Evolutionary conservation across 2,329 filamentous ascomycete genomes (phyloP).

Genomic region (Madurella mycetomatis): DNA sequence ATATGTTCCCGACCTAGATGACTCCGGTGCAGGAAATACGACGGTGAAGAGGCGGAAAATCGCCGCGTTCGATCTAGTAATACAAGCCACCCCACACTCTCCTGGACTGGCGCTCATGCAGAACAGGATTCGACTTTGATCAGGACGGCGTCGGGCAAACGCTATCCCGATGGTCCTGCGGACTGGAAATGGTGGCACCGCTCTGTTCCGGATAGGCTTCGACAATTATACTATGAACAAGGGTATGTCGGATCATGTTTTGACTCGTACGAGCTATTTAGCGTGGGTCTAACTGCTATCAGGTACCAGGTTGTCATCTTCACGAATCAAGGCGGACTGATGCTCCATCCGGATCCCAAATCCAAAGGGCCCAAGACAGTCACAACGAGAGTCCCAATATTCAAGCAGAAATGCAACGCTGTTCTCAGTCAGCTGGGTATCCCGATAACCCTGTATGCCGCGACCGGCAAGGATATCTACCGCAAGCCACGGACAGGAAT

Average conservation of each 20-base stretch:
- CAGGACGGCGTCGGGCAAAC: conserved; percentile 72
- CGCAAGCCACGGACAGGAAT: conserved; percentile 86
- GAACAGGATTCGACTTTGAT: conserved; percentile 85
- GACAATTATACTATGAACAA: conserved; percentile 60
- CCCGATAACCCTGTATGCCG: conserved; percentile 77
- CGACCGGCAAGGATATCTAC: conserved; percentile 74
- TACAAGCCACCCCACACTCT: background rate
- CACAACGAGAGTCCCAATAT: conserved; percentile 66
- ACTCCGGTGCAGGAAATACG: conserved; percentile 19
- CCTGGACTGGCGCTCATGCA: background rate
- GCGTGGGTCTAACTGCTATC: conserved; percentile 1
- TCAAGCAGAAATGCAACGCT: conserved; percentile 73
- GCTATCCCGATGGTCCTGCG: conserved; percentile 61
- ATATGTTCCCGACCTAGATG: conserved; percentile 48
- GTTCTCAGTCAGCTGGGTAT: conserved; percentile 70
- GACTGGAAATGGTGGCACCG: conserved; percentile 96
- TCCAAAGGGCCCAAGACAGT: conserved; percentile 58
- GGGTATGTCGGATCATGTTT: conserved; percentile 44
- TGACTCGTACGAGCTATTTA: background rate
- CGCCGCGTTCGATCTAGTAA: conserved; percentile 66
- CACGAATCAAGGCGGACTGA: conserved; percentile 85
- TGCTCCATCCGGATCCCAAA: conserved; percentile 69
- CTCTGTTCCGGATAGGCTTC: conserved; percentile 63
- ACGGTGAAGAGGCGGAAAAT: conserved; percentile 50
- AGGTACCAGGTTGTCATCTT: conserved; percentile 75